A percentile compares a stretch with the other conserved stretches of the same genome.
These are phyloP conservation scores for Deinandra increscens DNA, from an alignment of 129 eudicot species.

Conservation along the genomic window DNA sequence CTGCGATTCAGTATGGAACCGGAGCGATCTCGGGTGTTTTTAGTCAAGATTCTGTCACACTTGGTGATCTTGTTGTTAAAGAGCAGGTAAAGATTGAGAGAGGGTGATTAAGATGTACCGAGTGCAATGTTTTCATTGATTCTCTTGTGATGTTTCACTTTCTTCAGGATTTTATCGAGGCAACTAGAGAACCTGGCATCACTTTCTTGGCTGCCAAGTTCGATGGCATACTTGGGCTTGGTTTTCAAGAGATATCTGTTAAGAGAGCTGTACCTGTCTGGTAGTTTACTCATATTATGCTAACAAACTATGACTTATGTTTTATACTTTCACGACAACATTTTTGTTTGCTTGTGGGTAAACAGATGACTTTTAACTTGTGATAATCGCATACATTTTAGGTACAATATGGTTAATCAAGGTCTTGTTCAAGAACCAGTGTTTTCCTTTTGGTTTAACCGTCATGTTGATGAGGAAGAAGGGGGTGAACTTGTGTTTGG, in stretches of 20 bases:
- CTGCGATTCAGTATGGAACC: constrained; percentile 85
- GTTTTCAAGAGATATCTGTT: constrained; percentile 83
- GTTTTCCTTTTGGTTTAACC: constrained; percentile 95
- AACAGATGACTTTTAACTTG: neutral
- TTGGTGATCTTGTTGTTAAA: constrained; percentile 78
- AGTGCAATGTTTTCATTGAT: neutral
- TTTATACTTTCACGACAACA: neutral
- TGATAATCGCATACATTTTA: constrained; percentile 18
- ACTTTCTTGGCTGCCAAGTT: constrained; percentile 91
- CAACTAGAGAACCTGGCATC: constrained; percentile 79
- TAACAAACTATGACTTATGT: neutral
- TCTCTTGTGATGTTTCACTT: constrained; percentile 22
- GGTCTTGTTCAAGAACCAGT: constrained; percentile 80
- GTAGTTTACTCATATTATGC: constrained; percentile 32
- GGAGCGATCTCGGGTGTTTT: constrained; percentile 86
- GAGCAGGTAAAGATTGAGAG: constrained; percentile 48
- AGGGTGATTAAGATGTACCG: neutral
- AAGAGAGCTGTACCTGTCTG: constrained; percentile 82
- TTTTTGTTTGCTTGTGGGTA: constrained; percentile 10
- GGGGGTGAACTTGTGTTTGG: constrained; percentile 96
- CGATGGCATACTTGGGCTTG: constrained; percentile 94
- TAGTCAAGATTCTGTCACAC: constrained; percentile 65
- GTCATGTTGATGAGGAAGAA: constrained; percentile 66
- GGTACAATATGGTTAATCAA: constrained; percentile 95
- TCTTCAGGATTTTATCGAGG: constrained; percentile 80